Percentiles rank a stretch among this genome's conserved stretches.
Evolutionary conservation across 2,329 filamentous ascomycete species (phyloP).

Genomic region (Cordyceps tenuipes): DNA sequence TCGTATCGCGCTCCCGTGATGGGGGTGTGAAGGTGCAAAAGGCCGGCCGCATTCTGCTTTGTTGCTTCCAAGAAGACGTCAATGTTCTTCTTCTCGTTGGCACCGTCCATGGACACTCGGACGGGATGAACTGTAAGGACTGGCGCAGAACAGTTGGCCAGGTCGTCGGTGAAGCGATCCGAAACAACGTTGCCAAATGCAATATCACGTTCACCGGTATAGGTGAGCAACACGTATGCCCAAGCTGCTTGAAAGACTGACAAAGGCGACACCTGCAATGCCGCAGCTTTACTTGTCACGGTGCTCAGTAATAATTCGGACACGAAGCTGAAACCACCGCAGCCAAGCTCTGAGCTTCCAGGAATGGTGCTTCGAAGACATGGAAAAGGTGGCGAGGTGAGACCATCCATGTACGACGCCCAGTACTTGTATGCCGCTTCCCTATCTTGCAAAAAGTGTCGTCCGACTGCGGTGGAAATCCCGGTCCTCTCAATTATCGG

Average conservation of each 20-base stretch:
- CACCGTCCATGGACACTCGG: background rate
- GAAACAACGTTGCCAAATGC: conserved; percentile 2
- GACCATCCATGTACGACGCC: background rate
- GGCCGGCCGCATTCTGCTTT: background rate
- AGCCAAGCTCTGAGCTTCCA: background rate
- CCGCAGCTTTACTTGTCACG: background rate
- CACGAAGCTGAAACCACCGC: background rate
- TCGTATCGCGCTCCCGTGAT: background rate
- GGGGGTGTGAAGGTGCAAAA: background rate
- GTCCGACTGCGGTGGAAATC: background rate
- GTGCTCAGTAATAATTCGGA: background rate
- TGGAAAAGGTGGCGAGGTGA: background rate
- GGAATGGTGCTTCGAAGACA: background rate
- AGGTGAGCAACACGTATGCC: background rate
- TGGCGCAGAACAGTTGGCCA: conserved; percentile 1
- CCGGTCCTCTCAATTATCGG: background rate
- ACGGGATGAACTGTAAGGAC: background rate
- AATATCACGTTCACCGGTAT: background rate
- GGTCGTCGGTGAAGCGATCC: conserved; percentile 1
- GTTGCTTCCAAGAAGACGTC: background rate
- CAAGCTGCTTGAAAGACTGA: conserved; percentile 1
- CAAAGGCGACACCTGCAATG: background rate
- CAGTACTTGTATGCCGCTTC: background rate
- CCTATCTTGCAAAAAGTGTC: background rate
- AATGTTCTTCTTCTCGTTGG: conserved; percentile 1